Evolutionary conservation across 2,329 filamentous ascomycete genomes (phyloP).

Genomic region (Pseudogymnoascus sp.): DNA sequence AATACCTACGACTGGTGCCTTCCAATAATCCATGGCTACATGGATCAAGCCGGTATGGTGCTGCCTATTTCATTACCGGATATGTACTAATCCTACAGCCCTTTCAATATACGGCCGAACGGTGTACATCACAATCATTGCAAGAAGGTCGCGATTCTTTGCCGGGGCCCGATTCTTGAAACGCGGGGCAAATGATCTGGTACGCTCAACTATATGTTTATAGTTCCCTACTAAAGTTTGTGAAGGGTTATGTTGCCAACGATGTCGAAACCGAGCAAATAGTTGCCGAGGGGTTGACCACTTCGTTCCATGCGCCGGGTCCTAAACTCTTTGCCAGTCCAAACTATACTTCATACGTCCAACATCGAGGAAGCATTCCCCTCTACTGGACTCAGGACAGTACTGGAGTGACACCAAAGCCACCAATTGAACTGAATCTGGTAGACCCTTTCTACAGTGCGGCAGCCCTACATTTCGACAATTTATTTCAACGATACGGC

Average conservation of each 20-base stretch:
- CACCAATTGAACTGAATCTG: slow-evolving; percentile 91
- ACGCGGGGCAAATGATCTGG: slow-evolving; percentile 82
- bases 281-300: slow-evolving; percentile 87
- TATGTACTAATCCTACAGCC: slow-evolving; percentile 34
- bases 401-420: slow-evolving; percentile 90
- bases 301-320: slow-evolving; percentile 89
- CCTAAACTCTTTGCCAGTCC: slow-evolving; percentile 80
- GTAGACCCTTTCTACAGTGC: slow-evolving; percentile 93
- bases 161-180: slow-evolving; percentile 92
- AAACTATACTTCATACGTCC: slow-evolving; percentile 90
- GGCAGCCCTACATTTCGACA: slow-evolving; percentile 88
- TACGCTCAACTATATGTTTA: slow-evolving; percentile 24
- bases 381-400: slow-evolving; percentile 97
- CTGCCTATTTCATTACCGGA: neutral
- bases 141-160: slow-evolving; percentile 83
- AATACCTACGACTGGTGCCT: slow-evolving; percentile 93
- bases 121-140: slow-evolving; percentile 90
- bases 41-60: slow-evolving; percentile 68
- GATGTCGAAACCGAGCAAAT: slow-evolving; percentile 99
- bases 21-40: slow-evolving; percentile 91
- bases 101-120: slow-evolving; percentile 80
- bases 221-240: neutral
- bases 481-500: slow-evolving; percentile 88
- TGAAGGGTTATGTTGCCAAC: slow-evolving; percentile 81
- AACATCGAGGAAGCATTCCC: slow-evolving; percentile 93